Base-by-base conservation (phyloP, 495 filamentous ascomycete genomes). In the Annulohypoxylon maeteangense region DNA sequence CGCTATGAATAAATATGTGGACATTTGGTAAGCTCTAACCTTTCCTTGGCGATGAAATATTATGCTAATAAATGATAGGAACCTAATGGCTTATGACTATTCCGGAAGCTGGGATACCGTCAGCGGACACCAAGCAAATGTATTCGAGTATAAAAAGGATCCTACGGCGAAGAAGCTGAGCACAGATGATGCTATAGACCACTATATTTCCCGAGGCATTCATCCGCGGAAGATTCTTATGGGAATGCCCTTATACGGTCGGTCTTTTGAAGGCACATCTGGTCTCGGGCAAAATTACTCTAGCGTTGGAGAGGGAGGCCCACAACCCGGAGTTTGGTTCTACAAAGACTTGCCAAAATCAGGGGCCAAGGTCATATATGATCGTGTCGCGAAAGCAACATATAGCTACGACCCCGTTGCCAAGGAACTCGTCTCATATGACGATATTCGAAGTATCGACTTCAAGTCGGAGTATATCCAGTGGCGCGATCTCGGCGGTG, bases 181-280 rank as follows among this genome's bases (percentile, higher is more conserved):
- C 78, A 90, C 89, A 12, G 84, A 92, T 14, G 79, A 84, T 29
- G 92, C 92, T 14, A 81, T 93, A 0, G 74, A 81, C 27, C 86
- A 91, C 74, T 97, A 97, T 80, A 78, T 89, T 65, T 76, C 81
- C 0, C 77, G 81, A 7, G 91, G 90, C 0, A 86, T 97, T 3
- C 75, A 84, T 0, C 67, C 89, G 0, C 67, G 76, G 45, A 97
- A 96, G 78, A 89, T 98, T 36, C 85, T 94, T 7, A 79, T 97
- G 27, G 93, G 94, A 27, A 87, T 97, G 82, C 94, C 94, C 0
- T 81, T 98, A 0, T 97, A 97, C 74, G 95, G 94, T 0, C 90
- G 93, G 7, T 85, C 91, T 7, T 98, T 97, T 74, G 80, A 85
- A 62, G 80, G 84, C 22, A 97, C 94, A 0, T 75, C 83, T 14